Base-by-base conservation (phyloP, 2,329 filamentous ascomycete species). In the Aspergillus costaricaensis region DNA sequence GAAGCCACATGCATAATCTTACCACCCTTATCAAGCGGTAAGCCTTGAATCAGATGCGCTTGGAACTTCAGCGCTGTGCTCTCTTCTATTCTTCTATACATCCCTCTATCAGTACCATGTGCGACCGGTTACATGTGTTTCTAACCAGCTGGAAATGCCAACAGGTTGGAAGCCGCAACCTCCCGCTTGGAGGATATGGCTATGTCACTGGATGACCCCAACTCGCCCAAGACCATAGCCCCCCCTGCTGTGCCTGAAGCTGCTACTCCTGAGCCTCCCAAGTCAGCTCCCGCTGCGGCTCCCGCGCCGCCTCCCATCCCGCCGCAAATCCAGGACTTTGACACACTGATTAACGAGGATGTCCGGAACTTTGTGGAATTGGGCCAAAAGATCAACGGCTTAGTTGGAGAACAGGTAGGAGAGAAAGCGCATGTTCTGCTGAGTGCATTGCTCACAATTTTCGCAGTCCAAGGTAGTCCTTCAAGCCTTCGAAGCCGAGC, bases 1-100 rank as follows among this genome's bases (percentile, higher is more conserved):
- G 74, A 64, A 91, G 85, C 79, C 91, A 92, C 72, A 97, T 98
- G 92, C 89, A 98, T 80, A 98, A 96, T 76, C 82, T 99, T 65
- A 96, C 92, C 38, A 99, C 95, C 57, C 86, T 99, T 72, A 97
- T 99, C 82, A 99, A 99, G 86, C 88, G 95, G 95, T 98, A 86
- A 70, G 53, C 21, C 44, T 30, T 32, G 41, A 19, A 9, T 25
- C n/a, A n/a, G 38, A 15, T 30, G 39, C 15, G 23, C 14, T 47
- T 14, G 25, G 3, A 14, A 30, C 7, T 1, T 10, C 27, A 15
- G 12, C 3, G 6, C 30, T 32, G 9, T 21, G 8, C 17, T 5
- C 17, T 25, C 15, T 30, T 39, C n/a, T 39, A 25, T 19, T 23
- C 15, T 12, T 38, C 5, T n/a, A 30, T 21, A 3, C 4, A 5